Percentiles rank a stretch among this genome's conserved stretches.
Evolutionary conservation across 208 protist species (phyloP).

Genomic region (Trypanosoma congolense): DNA sequence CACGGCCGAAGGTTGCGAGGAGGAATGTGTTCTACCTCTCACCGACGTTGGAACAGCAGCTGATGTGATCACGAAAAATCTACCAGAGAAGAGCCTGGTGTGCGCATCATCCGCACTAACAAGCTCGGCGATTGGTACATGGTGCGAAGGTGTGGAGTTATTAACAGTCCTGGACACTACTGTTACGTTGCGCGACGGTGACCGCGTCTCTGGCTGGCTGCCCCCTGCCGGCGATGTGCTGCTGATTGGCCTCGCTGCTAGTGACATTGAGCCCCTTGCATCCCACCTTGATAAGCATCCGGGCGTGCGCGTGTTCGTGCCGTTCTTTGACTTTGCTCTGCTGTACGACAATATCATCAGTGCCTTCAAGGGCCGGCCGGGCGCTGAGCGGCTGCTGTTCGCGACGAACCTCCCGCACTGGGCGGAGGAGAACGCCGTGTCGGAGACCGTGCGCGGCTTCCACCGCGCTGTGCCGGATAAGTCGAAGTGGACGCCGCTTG

Average conservation of each 20-base stretch:
- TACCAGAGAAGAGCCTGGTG: too few relatives aligned
- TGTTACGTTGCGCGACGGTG: too few relatives aligned
- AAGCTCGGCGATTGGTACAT: too few relatives aligned
- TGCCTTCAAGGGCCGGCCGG: slow-evolving; percentile 11
- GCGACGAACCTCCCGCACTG: slow-evolving; percentile 50
- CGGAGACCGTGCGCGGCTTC: slow-evolving; percentile 13
- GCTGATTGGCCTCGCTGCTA: slow-evolving; percentile 15
- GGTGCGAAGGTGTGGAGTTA: too few relatives aligned
- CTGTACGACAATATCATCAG: slow-evolving; percentile 28
- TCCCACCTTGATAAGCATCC: slow-evolving; percentile 15
- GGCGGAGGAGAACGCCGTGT: slow-evolving; percentile 22
- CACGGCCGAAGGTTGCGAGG: too few relatives aligned
- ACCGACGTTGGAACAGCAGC: too few relatives aligned
- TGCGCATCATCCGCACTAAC: too few relatives aligned
- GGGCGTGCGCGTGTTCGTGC: slow-evolving; percentile 20
- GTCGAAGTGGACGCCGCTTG: slow-evolving; percentile 2
- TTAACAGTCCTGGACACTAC: too few relatives aligned
- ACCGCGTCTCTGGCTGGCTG: too few relatives aligned
- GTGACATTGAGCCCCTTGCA: slow-evolving; percentile 18
- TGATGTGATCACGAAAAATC: too few relatives aligned
- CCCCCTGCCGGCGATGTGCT: background rate
- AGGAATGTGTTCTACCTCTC: too few relatives aligned
- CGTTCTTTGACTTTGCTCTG: slow-evolving; percentile 29
- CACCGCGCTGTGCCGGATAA: slow-evolving; percentile 4
- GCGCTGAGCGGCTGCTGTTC: slow-evolving; percentile 26